A percentile compares a stretch with the other conserved stretches of the same genome.
These are phyloP conservation scores for Schoenoplectus triqueter DNA, from an alignment of 202 grass and related monocot genomes.

Conservation along the genomic window DNA sequence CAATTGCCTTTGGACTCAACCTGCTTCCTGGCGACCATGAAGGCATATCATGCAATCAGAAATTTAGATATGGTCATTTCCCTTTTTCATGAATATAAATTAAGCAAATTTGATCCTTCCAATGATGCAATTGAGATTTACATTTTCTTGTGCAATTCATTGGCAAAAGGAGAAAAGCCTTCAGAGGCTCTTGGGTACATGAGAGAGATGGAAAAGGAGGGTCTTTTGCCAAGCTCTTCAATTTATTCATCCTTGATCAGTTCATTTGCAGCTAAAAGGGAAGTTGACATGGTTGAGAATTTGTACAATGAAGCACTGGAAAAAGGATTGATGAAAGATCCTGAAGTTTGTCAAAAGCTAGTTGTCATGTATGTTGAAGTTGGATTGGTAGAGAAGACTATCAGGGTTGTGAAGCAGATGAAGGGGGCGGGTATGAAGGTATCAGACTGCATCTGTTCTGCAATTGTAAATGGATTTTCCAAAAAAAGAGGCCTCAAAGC, in stretches of 20 bases:
- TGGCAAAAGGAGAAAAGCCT: conserved; percentile 61
- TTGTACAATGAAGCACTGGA: conserved; percentile 67
- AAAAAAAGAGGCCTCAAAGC: conserved; percentile 68
- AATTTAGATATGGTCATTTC: conserved; percentile 64
- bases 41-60: conserved; percentile 53
- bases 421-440: conserved; percentile 62
- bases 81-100: conserved; percentile 66
- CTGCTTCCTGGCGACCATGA: conserved; percentile 62
- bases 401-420: conserved; percentile 64
- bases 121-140: conserved; percentile 49
- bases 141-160: conserved; percentile 60
- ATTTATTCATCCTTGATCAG: conserved; percentile 72
- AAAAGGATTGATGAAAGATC: conserved; percentile 66
- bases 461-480: conserved; percentile 80
- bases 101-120: conserved; percentile 51
- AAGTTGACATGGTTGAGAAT: conserved; percentile 53
- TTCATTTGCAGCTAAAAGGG: conserved; percentile 62
- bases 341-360: conserved; percentile 79
- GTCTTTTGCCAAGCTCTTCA: conserved; percentile 46
- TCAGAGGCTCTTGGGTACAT: conserved; percentile 62
- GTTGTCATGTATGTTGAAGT: conserved; percentile 70
- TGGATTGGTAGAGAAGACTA: conserved; percentile 56
- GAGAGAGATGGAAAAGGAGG: conserved; percentile 76
- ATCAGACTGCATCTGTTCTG: conserved; percentile 77
- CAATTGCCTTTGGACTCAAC: conserved; percentile 48